Percentiles rank a stretch among this genome's conserved stretches.
Conservation (phyloP, 2,329 filamentous ascomycete species). For the Colletotrichum sublineola region DNA sequence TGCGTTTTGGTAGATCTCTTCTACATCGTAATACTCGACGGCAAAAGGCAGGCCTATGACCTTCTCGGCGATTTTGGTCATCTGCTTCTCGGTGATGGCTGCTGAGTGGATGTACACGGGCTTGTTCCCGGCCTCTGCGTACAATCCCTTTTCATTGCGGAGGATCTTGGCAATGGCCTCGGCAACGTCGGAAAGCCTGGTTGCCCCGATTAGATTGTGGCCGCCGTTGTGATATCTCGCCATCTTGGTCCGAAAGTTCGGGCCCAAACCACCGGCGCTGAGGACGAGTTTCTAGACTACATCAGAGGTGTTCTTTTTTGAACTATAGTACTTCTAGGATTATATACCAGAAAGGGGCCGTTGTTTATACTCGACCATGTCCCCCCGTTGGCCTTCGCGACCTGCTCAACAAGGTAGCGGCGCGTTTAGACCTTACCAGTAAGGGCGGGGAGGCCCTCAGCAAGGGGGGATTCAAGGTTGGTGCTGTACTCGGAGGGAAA, state of each 20-base stretch:
- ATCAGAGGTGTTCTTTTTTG: too few relatives aligned
- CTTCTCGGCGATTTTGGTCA: slow-evolving; percentile 54
- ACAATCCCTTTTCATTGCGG: slow-evolving; percentile 46
- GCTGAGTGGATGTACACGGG: slow-evolving; percentile 66
- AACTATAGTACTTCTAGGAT: too few relatives aligned
- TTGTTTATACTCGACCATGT: slow-evolving; percentile 55
- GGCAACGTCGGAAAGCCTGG: slow-evolving; percentile 60
- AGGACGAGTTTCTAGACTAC: slow-evolving; percentile 39
- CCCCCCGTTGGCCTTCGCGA: slow-evolving; percentile 35
- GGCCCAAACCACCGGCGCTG: slow-evolving; percentile 37
- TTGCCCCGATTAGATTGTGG: slow-evolving; percentile 58
- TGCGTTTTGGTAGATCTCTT: slow-evolving; percentile 15
- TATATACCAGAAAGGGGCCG: slow-evolving; percentile 54
- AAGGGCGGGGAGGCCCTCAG: slow-evolving; percentile 43
- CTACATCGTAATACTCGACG: slow-evolving; percentile 2
- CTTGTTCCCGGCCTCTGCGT: slow-evolving; percentile 64
- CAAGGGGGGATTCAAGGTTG: slow-evolving; percentile 46
- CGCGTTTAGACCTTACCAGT: slow-evolving; percentile 43
- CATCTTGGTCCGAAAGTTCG: slow-evolving; percentile 23
- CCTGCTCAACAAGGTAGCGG: slow-evolving; percentile 24
- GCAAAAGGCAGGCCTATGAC: slow-evolving; percentile 17
- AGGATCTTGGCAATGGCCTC: slow-evolving; percentile 63
- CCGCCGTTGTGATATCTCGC: slow-evolving; percentile 65
- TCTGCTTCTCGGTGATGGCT: slow-evolving; percentile 62
- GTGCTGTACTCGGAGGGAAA: slow-evolving; percentile 64